Evolutionary conservation across 345 rosid species (phyloP).

Genomic region (Corchorus capsularis): DNA sequence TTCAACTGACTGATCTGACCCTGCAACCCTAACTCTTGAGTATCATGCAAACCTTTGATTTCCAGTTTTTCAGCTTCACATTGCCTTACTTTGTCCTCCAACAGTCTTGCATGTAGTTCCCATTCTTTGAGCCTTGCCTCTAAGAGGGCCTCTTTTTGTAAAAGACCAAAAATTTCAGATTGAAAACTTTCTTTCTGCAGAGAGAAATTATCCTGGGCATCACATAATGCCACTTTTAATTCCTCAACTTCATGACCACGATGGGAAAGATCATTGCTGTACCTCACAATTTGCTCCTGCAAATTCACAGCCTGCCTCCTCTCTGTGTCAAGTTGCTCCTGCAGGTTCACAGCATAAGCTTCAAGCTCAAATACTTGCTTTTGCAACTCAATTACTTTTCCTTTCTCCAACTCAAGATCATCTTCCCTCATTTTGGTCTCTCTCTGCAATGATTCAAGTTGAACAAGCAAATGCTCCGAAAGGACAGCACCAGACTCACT

Average conservation of each 20-base stretch:
- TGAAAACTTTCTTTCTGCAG: constrained; percentile 59
- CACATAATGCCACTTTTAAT: constrained; percentile 44
- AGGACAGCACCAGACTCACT: constrained; percentile 23
- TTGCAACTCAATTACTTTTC: constrained; percentile 32
- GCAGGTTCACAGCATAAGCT: constrained; percentile 30
- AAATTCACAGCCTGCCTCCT: constrained; percentile 44
- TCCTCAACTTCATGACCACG: constrained; percentile 40
- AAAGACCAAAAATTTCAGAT: constrained; percentile 40
- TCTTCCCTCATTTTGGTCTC: constrained; percentile 28
- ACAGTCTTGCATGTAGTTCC: constrained; percentile 34
- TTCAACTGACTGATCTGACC: constrained; percentile 41
- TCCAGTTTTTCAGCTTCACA: constrained; percentile 42
- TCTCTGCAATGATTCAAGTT: constrained; percentile 39
- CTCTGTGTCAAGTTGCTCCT: constrained; percentile 36
- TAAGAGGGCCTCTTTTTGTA: constrained; percentile 39
- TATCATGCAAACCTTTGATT: constrained; percentile 27
- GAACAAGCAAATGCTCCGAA: constrained; percentile 32
- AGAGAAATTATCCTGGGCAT: constrained; percentile 49
- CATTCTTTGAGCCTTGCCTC: constrained; percentile 48
- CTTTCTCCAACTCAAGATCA: constrained; percentile 40
- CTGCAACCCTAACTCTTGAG: constrained; percentile 31
- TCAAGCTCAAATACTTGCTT: constrained; percentile 39
- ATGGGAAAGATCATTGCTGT: constrained; percentile 39
- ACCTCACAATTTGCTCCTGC: constrained; percentile 37
- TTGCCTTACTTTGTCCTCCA: constrained; percentile 46